These are phyloP conservation scores for Tolypocladium capitatum DNA, from an alignment of 2,329 filamentous ascomycete genomes.

Conservation along the genomic window DNA sequence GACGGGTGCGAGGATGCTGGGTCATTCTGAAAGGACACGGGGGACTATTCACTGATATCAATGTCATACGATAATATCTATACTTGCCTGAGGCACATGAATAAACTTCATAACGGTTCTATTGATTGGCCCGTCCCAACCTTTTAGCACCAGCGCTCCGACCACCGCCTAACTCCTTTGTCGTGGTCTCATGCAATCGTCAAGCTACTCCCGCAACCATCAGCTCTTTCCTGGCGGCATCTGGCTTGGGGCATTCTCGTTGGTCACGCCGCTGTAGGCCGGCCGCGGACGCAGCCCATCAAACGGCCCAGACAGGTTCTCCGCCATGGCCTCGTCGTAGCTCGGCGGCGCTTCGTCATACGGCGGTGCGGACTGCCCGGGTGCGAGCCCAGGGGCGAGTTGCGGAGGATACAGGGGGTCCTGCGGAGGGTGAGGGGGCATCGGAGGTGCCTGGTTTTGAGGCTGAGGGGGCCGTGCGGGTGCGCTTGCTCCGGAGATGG, in stretches of 20 bases:
- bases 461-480: constrained; percentile 8
- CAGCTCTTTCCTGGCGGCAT: constrained; percentile 30
- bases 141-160: background rate
- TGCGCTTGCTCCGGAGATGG: constrained; percentile 10
- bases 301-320: constrained; percentile 55
- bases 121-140: background rate
- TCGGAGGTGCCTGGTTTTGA: constrained; percentile 8
- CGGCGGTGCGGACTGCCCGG: constrained; percentile 27
- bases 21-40: background rate
- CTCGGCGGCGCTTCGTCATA: constrained; percentile 79
- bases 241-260: constrained; percentile 44
- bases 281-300: constrained; percentile 48
- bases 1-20: too few species aligned
- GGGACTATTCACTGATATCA: background rate
- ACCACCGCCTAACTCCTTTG: background rate
- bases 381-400: constrained; percentile 28
- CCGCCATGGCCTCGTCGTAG: constrained; percentile 86
- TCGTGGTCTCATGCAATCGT: constrained; percentile 1
- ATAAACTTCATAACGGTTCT: background rate
- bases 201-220: constrained; percentile 6
- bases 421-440: constrained; percentile 16
- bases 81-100: background rate
- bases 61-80: background rate
- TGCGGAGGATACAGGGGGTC: constrained; percentile 48
- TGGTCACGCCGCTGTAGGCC: constrained; percentile 52